Evolutionary conservation across 306 rosid species (phyloP), one percentile per base, ranked within the genome.

Genomic region (Crataegus laevigata): DNA sequence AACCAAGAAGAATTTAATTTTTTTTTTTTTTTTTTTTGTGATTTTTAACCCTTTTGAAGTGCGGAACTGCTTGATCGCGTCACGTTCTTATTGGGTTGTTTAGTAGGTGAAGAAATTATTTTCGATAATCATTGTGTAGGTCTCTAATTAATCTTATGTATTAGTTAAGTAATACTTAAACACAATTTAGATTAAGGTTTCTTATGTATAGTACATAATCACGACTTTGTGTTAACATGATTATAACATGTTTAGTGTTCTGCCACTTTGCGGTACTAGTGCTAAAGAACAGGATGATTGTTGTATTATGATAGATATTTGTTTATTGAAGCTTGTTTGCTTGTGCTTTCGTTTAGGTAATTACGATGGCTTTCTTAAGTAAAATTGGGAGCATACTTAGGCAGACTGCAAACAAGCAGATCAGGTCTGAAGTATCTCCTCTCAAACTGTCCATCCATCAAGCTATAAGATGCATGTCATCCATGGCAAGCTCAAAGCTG

Each of bases 291-390:
- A 14, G 32, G 15, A 30, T 17, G 18, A 36, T 38, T 72, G 14
- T 17, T 40, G 50, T 22, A 5, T 59, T 34, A 9, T 25, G 67
- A 36, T 17, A 17, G 3, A 38, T 6, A 43, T 54, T 32, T 66
- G 25, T 3, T 22, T 58, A 4, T 25, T 4, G 13, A 25, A 11
- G 30, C 77, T 45, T 54, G 21, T 26, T 36, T 65, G 32, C 22
- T 42, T 17, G 66, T 68, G 30, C 59, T 66, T 57, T 80, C 17
- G 26, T 72, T 47, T 79, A 79, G 91, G 87, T 78, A 57, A 4
- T 81, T 74, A 70, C 69, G 29, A 94, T 94, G 97, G 96, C 97
- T 80, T 90, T 94, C 84, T 80, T 94, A 9, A 83, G 92, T 72
- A 90, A 79, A 84, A 36, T 94, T 54, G 99, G 99, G 85, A 90